Conservation (phyloP, 2,329 filamentous ascomycete species). For the Xylaria sp. region DNA sequence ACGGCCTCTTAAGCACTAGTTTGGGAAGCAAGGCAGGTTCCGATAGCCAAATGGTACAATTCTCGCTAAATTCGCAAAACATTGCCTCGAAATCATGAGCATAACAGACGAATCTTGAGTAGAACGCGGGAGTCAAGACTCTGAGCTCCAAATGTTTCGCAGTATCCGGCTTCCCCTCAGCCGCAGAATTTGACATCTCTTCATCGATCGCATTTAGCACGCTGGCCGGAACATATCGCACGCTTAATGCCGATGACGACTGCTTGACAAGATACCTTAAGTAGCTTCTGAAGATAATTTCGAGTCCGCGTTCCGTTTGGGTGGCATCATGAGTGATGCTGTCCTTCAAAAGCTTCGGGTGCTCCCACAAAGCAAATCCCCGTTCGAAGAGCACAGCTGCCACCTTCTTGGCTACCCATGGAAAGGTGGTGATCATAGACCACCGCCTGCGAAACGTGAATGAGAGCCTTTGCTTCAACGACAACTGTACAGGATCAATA, state of each 20-base stretch:
- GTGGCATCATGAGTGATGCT: conserved; percentile 66
- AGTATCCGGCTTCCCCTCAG: conserved; percentile 31
- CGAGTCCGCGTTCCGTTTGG: conserved; percentile 58
- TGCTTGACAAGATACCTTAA: conserved; percentile 60
- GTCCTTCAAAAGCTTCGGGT: conserved; percentile 68
- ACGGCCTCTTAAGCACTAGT: conserved; percentile 55
- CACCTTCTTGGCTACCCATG: conserved; percentile 73
- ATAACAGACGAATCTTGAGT: conserved; percentile 72
- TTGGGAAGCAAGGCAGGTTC: conserved; percentile 62
- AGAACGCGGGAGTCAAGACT: conserved; percentile 72
- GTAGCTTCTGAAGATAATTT: conserved; percentile 60
- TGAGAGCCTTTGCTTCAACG: conserved; percentile 51
- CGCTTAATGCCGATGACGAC: conserved; percentile 55
- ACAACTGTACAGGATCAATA: conserved; percentile 61
- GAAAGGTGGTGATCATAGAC: conserved; percentile 72
- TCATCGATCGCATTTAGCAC: conserved; percentile 52
- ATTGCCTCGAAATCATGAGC: conserved; percentile 69
- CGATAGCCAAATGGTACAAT: conserved; percentile 66
- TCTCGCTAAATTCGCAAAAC: conserved; percentile 68
- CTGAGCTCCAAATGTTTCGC: conserved; percentile 62
- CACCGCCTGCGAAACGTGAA: conserved; percentile 71
- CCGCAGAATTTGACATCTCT: conserved; percentile 51
- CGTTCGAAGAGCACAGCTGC: conserved; percentile 64
- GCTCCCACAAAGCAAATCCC: conserved; percentile 71
- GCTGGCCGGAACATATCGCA: conserved; percentile 66